Conservation (phyloP, 1,139 yeast species). For the Taphrina deformans region DNA sequence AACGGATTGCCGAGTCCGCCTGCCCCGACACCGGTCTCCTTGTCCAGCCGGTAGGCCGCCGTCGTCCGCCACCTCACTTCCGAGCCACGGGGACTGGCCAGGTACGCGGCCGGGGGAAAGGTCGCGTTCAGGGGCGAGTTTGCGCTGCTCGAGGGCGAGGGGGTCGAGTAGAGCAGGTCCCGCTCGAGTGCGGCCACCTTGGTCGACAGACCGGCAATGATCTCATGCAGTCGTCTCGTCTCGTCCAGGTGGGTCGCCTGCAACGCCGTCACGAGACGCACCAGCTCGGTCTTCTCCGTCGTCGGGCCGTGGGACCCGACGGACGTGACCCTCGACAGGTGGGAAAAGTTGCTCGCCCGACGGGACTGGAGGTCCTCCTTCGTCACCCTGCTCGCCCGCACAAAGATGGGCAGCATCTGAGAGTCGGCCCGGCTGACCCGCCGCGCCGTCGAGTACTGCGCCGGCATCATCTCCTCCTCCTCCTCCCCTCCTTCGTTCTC, state of each 20-base stretch:
- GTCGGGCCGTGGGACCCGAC: background rate
- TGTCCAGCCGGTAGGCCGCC: background rate
- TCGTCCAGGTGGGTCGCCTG: slow-evolving; percentile 23
- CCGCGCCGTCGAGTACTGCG: background rate
- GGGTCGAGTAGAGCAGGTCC: slow-evolving; percentile 4
- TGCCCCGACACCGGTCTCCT: background rate
- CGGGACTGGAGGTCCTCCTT: slow-evolving; percentile 5
- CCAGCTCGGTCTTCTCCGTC: slow-evolving; percentile 4
- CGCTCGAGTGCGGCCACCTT: slow-evolving; percentile 17
- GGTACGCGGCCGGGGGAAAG: background rate
- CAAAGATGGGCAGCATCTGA: slow-evolving; percentile 5
- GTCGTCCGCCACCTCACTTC: slow-evolving; percentile 12
- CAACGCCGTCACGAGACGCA: slow-evolving; percentile 14
- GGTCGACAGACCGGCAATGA: slow-evolving; percentile 4
- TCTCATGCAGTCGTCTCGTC: slow-evolving; percentile 17
- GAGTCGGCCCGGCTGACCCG: slow-evolving; percentile 3
- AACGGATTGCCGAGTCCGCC: background rate
- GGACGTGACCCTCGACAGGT: background rate
- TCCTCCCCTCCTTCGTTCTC: background rate
- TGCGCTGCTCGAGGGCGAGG: slow-evolving; percentile 4
- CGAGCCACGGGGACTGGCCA: background rate
- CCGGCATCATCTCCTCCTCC: too few relatives aligned
- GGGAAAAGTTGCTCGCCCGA: background rate
- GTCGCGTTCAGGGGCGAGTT: background rate
- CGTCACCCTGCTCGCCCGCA: slow-evolving; percentile 2